A percentile compares a stretch with the other conserved stretches of the same genome.
phyloP scores from a whole-genome alignment of 306 rosid species.

The Trifolium subterraneum region DNA sequence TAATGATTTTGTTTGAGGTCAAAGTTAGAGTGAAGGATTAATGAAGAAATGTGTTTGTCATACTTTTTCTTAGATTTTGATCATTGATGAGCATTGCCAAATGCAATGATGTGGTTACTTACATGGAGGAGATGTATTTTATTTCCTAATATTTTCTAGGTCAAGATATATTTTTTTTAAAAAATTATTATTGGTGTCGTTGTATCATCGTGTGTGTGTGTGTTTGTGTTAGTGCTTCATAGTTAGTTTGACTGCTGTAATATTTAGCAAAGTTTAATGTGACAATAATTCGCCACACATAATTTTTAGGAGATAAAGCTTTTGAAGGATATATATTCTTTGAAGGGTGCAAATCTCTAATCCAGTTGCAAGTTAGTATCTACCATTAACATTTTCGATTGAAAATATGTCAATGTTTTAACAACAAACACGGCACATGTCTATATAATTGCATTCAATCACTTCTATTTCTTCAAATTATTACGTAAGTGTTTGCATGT shows the following conservation, averaged over 20 bases:
- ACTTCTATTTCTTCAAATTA: too few species aligned
- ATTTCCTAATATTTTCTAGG: slow-evolving; percentile 17
- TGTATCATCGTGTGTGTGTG: too few species aligned
- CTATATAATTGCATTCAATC: neutral
- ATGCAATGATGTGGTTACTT: slow-evolving; percentile 17
- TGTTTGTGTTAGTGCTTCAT: too few species aligned
- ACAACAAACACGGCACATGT: neutral
- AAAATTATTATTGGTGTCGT: too few species aligned
- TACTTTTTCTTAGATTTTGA: slow-evolving; percentile 11
- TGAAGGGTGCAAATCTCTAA: neutral
- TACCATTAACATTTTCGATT: too few species aligned
- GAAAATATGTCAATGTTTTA: too few species aligned
- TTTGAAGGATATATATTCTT: neutral
- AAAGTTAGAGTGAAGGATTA: slow-evolving; percentile 21
- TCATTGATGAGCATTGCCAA: slow-evolving; percentile 21
- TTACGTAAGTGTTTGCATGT: neutral
- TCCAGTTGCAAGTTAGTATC: neutral
- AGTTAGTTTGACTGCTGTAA: slow-evolving; percentile 6
- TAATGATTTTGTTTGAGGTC: slow-evolving; percentile 27
- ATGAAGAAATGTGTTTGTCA: slow-evolving; percentile 23
- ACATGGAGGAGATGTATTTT: slow-evolving; percentile 26
- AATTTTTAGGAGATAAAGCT: neutral
- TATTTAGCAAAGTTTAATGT: too few species aligned
- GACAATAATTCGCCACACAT: too few species aligned
- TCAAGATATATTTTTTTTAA: neutral